Conservation (phyloP, 306 rosid genomes). For the Medicago lupulina region DNA sequence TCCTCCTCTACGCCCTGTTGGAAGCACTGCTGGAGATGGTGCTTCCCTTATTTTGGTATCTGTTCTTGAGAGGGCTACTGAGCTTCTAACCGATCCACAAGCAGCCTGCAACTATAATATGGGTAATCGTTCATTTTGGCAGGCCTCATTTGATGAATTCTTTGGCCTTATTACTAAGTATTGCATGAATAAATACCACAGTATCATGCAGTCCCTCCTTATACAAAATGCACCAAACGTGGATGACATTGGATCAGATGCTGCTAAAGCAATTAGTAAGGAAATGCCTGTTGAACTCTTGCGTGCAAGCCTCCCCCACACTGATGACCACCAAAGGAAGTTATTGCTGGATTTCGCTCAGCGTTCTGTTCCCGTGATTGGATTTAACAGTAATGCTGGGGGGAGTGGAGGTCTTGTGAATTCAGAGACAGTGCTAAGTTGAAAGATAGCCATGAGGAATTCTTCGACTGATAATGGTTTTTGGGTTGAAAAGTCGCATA, state of each 20-base stretch:
- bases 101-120: slow-evolving; percentile 52
- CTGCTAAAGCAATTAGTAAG: slow-evolving; percentile 50
- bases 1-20: slow-evolving; percentile 64
- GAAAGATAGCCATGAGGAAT: slow-evolving; percentile 30
- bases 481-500: slow-evolving; percentile 34
- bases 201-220: slow-evolving; percentile 57
- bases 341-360: slow-evolving; percentile 57
- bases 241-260: slow-evolving; percentile 53
- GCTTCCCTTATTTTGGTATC: slow-evolving; percentile 57
- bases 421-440: slow-evolving; percentile 82
- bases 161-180: slow-evolving; percentile 59
- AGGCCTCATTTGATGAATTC: slow-evolving; percentile 65
- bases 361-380: slow-evolving; percentile 59
- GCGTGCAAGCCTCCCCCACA: slow-evolving; percentile 67
- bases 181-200: slow-evolving; percentile 58
- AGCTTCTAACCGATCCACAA: slow-evolving; percentile 53
- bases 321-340: slow-evolving; percentile 56
- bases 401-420: slow-evolving; percentile 65
- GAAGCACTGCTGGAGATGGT: slow-evolving; percentile 61
- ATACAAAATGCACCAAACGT: slow-evolving; percentile 44
- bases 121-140: slow-evolving; percentile 60
- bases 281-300: slow-evolving; percentile 71
- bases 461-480: slow-evolving; percentile 27
- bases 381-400: slow-evolving; percentile 47
- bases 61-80: slow-evolving; percentile 60